Percentiles rank a stretch among this genome's conserved stretches.
Evolutionary conservation across 2,329 filamentous ascomycete genomes (phyloP).

Genomic region (Botryotinia narcissicola): DNA sequence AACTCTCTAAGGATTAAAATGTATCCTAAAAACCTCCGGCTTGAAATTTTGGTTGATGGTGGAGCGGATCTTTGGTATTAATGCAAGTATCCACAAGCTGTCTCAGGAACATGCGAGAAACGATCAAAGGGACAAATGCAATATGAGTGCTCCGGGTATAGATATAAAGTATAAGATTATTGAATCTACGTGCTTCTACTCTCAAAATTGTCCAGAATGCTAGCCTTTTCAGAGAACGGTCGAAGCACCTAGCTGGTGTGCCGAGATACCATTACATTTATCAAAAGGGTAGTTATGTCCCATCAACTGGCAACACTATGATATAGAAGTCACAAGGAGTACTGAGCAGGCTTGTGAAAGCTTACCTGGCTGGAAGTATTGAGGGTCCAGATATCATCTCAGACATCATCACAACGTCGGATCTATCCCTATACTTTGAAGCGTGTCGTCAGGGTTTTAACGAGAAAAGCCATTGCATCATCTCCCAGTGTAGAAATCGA

Average conservation of each 20-base stretch:
- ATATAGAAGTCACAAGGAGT: too few species aligned
- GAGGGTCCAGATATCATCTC: background rate
- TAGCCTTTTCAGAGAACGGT: background rate
- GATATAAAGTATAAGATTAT: background rate
- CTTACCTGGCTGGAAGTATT: background rate
- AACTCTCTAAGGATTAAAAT: background rate
- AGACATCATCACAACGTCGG: background rate
- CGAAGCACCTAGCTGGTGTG: background rate
- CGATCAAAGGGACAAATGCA: background rate
- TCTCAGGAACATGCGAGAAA: background rate
- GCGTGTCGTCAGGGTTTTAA: background rate
- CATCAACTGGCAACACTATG: background rate
- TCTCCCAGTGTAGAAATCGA: background rate
- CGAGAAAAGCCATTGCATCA: background rate
- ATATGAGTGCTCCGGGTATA: background rate
- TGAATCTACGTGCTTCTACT: background rate
- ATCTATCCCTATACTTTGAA: background rate
- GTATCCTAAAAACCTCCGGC: background rate
- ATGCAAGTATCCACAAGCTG: conserved; percentile 10
- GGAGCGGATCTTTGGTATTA: background rate
- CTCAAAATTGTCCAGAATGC: background rate
- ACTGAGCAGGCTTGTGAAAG: background rate
- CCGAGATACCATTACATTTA: background rate
- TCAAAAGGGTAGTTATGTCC: background rate
- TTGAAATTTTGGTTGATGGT: background rate